These are phyloP conservation scores for Trypethelium eluteriae DNA, from an alignment of 495 filamentous ascomycete genomes.

Conservation along the genomic window DNA sequence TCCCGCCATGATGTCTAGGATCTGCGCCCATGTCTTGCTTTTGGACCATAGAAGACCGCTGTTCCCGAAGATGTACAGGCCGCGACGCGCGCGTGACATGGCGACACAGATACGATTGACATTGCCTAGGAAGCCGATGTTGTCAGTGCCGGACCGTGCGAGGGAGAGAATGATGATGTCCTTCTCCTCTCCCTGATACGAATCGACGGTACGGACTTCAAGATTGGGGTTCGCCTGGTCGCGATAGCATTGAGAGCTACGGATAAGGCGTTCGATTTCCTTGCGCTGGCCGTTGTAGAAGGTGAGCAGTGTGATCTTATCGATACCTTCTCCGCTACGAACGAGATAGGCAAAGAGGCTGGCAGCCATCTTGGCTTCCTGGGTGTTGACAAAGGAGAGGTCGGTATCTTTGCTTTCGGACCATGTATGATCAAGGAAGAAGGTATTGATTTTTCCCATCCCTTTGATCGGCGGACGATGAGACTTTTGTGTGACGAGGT, in stretches of 20 bases:
- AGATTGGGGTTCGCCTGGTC: slow-evolving; percentile 36
- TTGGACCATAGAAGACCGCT: slow-evolving; percentile 42
- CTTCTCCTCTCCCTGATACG: slow-evolving; percentile 93
- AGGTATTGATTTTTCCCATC: slow-evolving; percentile 64
- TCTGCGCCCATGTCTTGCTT: slow-evolving; percentile 35
- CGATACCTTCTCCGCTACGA: slow-evolving; percentile 50
- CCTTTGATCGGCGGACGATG: slow-evolving; percentile 59
- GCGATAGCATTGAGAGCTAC: slow-evolving; percentile 22
- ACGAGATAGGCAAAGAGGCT: slow-evolving; percentile 65
- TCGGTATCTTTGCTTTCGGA: slow-evolving; percentile 57
- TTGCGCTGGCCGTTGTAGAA: slow-evolving; percentile 84
- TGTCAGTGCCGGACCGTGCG: slow-evolving; percentile 58
- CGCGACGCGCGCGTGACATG: slow-evolving; percentile 73
- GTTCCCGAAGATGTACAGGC: slow-evolving; percentile 81
- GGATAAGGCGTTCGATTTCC: slow-evolving; percentile 44
- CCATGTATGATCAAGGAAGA: slow-evolving; percentile 66
- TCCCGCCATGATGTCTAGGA: slow-evolving; percentile 25
- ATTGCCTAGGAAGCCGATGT: slow-evolving; percentile 65
- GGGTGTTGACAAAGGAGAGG: slow-evolving; percentile 61
- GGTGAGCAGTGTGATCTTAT: slow-evolving; percentile 74
- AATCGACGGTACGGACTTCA: slow-evolving; percentile 80
- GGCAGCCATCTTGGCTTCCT: slow-evolving; percentile 72
- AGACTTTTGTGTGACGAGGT: slow-evolving; percentile 45
- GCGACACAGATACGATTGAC: slow-evolving; percentile 82
- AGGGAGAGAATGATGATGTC: slow-evolving; percentile 77